Evolutionary conservation across 192 early-diverging fungal species (phyloP), one percentile per base, ranked within the genome.

Genomic region (Nowakowskiella sp.): DNA sequence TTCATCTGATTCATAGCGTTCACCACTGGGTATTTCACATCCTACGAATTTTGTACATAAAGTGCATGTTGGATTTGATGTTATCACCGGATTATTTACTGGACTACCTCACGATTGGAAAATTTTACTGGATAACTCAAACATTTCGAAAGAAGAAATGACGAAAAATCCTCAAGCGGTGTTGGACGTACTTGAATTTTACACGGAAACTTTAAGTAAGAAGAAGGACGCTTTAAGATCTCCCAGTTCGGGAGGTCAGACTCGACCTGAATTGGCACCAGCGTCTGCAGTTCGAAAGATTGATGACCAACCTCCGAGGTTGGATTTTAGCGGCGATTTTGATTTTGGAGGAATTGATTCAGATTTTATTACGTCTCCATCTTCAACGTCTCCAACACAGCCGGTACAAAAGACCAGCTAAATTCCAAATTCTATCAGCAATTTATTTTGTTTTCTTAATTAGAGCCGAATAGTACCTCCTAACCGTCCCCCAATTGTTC

Each of bases 111-210:
- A 87, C 55, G 88, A 92, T 62, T 99, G 96, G 96, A 89, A 85
- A 42, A 83, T 76, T 64, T 78, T 99, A 22, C 70, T 99, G 43
- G 90, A 93, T 65, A 81, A 86, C 16, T 95, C 93, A 4, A 86
- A 85, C 46, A 92, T 99, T 47, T 92, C 96, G 19, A 84, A 93
- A 60, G 92, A 99, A 60, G 96, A 99, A 80, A 92, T 91, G 61
- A 84, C 90, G 32, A 92, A 90, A 67, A 91, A 99, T 56, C 96
- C 96, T 26, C 94, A 97, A 70, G 94, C 94, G 19, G 96, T 99
- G 29, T 65, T 97, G 16, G 94, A 97, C 61, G 94, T 93, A 26
- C 75, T 99, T 25, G 93, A 96, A 65, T 99, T 99, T 55, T 99
- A 97, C 76, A 92, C 93, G 22, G 93, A 92, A 51, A 68, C 79